Conservation (phyloP, 371 early-diverging fungal genomes). For the Syncephalastrum sp. region DNA sequence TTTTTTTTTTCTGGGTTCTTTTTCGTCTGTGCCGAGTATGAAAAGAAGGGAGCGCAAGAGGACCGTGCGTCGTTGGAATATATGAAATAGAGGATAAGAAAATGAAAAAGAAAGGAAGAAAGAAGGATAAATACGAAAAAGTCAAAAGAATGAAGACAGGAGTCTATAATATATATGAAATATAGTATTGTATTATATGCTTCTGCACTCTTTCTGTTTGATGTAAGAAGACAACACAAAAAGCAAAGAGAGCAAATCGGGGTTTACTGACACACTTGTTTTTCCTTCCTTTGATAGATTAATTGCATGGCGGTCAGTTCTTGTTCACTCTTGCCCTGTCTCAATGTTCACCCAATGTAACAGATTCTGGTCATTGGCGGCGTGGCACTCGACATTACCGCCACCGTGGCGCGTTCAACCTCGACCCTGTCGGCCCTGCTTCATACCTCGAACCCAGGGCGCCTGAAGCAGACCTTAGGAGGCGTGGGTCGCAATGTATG, state of each 20-base stretch:
- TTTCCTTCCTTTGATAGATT: neutral
- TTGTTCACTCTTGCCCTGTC: neutral
- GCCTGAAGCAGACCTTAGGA: conserved; percentile 65
- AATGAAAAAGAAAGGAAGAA: conserved; percentile 6
- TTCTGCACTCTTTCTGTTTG: too few species aligned
- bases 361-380: conserved; percentile 80
- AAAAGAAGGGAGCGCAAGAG: neutral
- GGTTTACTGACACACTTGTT: neutral
- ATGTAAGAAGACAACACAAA: neutral
- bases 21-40: neutral
- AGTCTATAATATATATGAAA: conserved; percentile 1
- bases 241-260: neutral
- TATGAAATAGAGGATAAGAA: neutral
- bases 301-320: neutral
- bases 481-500: conserved; percentile 93
- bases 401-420: conserved; percentile 22
- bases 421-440: conserved; percentile 17
- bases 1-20: too few species aligned
- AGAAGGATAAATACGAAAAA: conserved; percentile 2
- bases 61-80: neutral
- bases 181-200: neutral
- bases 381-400: conserved; percentile 76
- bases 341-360: neutral
- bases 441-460: conserved; percentile 77
- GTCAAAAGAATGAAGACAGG: neutral